A percentile compares a stretch with the other conserved stretches of the same genome.
Evolutionary conservation across 768 basidiomycete species (phyloP).

Genomic region (Royoungia palumana): DNA sequence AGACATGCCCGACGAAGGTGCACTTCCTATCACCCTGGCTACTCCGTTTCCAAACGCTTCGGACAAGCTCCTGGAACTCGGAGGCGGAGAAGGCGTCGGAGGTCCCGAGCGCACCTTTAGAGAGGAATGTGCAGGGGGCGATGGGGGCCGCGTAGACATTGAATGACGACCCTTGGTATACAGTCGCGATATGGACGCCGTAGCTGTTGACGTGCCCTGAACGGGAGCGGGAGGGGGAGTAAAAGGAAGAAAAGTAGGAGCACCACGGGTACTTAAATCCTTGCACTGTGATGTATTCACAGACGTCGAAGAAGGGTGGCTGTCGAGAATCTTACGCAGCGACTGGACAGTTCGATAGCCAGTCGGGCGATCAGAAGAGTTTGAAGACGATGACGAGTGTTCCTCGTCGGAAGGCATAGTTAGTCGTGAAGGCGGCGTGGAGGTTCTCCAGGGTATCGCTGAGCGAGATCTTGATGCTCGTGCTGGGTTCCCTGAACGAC

Average conservation of each 20-base stretch:
- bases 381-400: constrained; percentile 46
- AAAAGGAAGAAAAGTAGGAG: constrained; percentile 34
- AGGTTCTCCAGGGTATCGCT: constrained; percentile 28
- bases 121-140: constrained; percentile 54
- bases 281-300: constrained; percentile 15
- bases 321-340: constrained; percentile 67
- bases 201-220: constrained; percentile 68
- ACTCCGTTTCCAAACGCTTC: constrained; percentile 29
- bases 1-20: constrained; percentile 48
- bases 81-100: constrained; percentile 36
- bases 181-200: constrained; percentile 74
- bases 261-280: constrained; percentile 9
- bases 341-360: constrained; percentile 64
- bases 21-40: constrained; percentile 33
- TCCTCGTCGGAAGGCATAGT: constrained; percentile 63
- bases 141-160: constrained; percentile 60
- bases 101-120: constrained; percentile 39
- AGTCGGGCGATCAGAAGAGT: constrained; percentile 47
- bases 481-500: constrained; percentile 6
- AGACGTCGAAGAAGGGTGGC: constrained; percentile 37
- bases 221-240: constrained; percentile 49
- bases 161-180: constrained; percentile 61
- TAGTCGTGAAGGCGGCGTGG: constrained; percentile 28
- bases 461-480: constrained; percentile 26
- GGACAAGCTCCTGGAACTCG: constrained; percentile 24